Conservation (phyloP, 1,284 basidiomycete genomes). For the Inonotus hispidus region DNA sequence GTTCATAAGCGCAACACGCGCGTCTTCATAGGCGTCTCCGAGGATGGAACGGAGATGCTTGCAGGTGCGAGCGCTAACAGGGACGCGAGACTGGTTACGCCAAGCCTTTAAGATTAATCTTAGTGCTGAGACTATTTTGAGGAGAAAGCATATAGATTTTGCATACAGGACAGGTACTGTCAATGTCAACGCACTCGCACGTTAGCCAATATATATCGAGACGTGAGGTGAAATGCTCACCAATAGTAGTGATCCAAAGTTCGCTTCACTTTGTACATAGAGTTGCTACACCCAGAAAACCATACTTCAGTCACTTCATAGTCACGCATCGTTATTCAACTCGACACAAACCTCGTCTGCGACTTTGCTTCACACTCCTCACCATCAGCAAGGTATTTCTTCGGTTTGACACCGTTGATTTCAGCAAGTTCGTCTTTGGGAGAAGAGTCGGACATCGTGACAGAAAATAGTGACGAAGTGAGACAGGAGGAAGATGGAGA, state of each 20-base stretch:
- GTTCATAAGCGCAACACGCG: slow-evolving; percentile 43
- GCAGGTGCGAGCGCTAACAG: slow-evolving; percentile 53
- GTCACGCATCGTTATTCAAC: background rate
- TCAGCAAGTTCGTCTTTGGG: slow-evolving; percentile 17
- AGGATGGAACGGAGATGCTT: slow-evolving; percentile 55
- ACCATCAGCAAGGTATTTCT: slow-evolving; percentile 20
- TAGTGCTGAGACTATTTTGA: background rate
- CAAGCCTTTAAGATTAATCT: slow-evolving; percentile 33
- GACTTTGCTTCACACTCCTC: slow-evolving; percentile 19
- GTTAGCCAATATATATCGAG: background rate
- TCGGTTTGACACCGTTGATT: slow-evolving; percentile 23
- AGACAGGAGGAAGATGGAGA: background rate
- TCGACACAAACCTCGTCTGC: slow-evolving; percentile 17
- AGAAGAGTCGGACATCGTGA: background rate
- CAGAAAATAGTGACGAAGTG: background rate
- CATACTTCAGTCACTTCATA: background rate
- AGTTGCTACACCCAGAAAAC: slow-evolving; percentile 31
- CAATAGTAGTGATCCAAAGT: slow-evolving; percentile 53
- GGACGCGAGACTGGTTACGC: slow-evolving; percentile 45
- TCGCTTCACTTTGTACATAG: slow-evolving; percentile 46
- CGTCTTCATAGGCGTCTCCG: slow-evolving; percentile 53
- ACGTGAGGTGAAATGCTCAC: slow-evolving; percentile 24
- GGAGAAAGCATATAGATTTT: background rate
- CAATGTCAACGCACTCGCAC: background rate
- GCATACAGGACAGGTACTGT: slow-evolving; percentile 42